phyloP scores from a whole-genome alignment of 2,329 filamentous ascomycete species.

The Fusarium avenaceum region DNA sequence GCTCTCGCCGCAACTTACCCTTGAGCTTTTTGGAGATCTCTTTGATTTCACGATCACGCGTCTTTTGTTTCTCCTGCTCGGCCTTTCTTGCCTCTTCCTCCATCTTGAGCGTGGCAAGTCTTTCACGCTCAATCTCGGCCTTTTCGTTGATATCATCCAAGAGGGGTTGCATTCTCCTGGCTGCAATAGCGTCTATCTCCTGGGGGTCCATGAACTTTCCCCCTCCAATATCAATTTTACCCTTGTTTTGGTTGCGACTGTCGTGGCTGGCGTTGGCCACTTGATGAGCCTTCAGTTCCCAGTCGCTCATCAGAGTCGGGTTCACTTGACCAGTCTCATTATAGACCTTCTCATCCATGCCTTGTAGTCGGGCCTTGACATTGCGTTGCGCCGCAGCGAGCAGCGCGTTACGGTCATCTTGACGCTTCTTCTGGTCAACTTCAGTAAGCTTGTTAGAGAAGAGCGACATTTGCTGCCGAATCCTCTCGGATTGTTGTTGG shows the following conservation, averaged over 20 bases:
- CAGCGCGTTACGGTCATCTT: constrained; percentile 80
- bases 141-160: constrained; percentile 87
- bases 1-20: constrained; percentile 61
- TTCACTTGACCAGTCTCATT: constrained; percentile 80
- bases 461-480: constrained; percentile 82
- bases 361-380: constrained; percentile 81
- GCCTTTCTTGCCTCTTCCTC: constrained; percentile 70
- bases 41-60: constrained; percentile 66
- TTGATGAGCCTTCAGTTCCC: constrained; percentile 82
- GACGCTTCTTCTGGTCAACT: constrained; percentile 79
- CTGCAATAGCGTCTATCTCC: constrained; percentile 84
- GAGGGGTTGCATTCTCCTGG: constrained; percentile 82
- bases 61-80: constrained; percentile 61
- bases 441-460: constrained; percentile 77
- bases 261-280: constrained; percentile 76
- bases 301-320: constrained; percentile 77
- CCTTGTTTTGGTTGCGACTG: constrained; percentile 66
- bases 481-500: constrained; percentile 76
- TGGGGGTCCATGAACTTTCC: constrained; percentile 83
- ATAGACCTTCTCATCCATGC: constrained; percentile 86
- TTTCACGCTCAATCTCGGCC: constrained; percentile 78
- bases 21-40: constrained; percentile 68
- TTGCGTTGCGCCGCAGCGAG: constrained; percentile 86
- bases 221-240: constrained; percentile 78
- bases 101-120: constrained; percentile 74